A percentile compares a stretch with the other conserved stretches of the same genome.
Evolutionary conservation across 1,139 yeast genomes (phyloP).

Genomic region (Lodderomyces margitis): DNA sequence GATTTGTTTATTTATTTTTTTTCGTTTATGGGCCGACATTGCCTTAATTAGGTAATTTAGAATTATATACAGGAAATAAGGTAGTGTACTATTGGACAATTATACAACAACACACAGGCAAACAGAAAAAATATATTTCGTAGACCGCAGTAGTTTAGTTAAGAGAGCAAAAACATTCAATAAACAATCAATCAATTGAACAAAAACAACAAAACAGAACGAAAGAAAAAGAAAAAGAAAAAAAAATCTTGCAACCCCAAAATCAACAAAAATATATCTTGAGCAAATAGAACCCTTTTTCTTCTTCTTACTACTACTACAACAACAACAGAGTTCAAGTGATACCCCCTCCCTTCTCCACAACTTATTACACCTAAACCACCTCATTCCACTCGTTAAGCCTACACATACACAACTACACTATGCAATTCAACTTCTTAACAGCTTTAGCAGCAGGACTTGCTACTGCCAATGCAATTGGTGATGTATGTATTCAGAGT

Average conservation of each 20-base stretch:
- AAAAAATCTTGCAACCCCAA: background rate
- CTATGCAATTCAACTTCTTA: conserved; percentile 42
- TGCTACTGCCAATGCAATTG: conserved; percentile 40
- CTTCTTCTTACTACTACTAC: background rate
- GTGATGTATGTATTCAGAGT: conserved; percentile 35
- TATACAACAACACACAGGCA: background rate
- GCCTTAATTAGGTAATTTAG: background rate
- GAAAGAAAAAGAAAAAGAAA: background rate
- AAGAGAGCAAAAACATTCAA: too few species aligned
- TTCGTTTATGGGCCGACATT: background rate
- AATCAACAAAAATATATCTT: too few species aligned
- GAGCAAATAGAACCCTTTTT: background rate
- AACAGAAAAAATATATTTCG: background rate
- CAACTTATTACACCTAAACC: too few species aligned
- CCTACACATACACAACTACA: too few species aligned
- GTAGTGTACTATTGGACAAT: conserved; percentile 1
- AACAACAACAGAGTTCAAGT: background rate
- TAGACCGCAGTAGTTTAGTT: background rate
- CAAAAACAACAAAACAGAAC: too few species aligned
- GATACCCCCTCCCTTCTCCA: background rate
- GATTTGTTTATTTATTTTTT: background rate
- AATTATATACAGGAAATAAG: background rate
- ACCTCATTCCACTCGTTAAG: background rate
- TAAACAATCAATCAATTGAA: too few species aligned
- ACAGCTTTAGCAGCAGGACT: conserved; percentile 37